These are phyloP conservation scores for Calcarisporium arbuscula DNA, from an alignment of 2,329 filamentous ascomycete species.

Conservation along the genomic window DNA sequence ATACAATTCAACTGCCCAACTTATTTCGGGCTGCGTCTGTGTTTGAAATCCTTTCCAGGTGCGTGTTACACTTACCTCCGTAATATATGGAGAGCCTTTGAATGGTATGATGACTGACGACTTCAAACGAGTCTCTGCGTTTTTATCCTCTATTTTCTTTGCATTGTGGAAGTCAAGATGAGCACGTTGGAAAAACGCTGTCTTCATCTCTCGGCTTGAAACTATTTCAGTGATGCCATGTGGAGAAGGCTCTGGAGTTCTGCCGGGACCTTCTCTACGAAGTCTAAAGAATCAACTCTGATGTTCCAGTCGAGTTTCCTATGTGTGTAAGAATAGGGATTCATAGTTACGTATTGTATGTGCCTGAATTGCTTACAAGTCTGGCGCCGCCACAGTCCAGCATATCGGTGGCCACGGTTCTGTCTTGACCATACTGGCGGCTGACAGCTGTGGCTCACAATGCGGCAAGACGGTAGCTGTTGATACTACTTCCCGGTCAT, in stretches of 20 bases:
- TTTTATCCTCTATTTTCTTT: neutral
- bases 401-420: slow-evolving; percentile 19
- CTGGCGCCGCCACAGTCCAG: slow-evolving; percentile 28
- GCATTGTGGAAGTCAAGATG: too few relatives aligned
- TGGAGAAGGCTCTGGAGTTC: slow-evolving; percentile 14
- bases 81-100: slow-evolving; percentile 22
- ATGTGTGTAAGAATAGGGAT: neutral
- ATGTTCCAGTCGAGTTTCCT: slow-evolving; percentile 30
- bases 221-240: slow-evolving; percentile 16
- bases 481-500: slow-evolving; percentile 15
- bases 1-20: slow-evolving; percentile 26
- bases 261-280: slow-evolving; percentile 11
- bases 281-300: slow-evolving; percentile 19
- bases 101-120: slow-evolving; percentile 22
- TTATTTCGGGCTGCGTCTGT: slow-evolving; percentile 13
- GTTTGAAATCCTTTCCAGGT: slow-evolving; percentile 18
- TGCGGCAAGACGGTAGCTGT: slow-evolving; percentile 8
- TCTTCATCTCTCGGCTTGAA: too few relatives aligned
- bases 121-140: slow-evolving; percentile 17
- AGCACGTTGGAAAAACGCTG: too few relatives aligned
- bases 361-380: slow-evolving; percentile 21
- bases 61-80: slow-evolving; percentile 25
- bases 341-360: neutral
- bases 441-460: slow-evolving; percentile 15
- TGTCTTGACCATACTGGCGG: slow-evolving; percentile 13